Evolutionary conservation across 257 asterid genomes (phyloP).

Genomic region (Fraxinus quadrangulata): DNA sequence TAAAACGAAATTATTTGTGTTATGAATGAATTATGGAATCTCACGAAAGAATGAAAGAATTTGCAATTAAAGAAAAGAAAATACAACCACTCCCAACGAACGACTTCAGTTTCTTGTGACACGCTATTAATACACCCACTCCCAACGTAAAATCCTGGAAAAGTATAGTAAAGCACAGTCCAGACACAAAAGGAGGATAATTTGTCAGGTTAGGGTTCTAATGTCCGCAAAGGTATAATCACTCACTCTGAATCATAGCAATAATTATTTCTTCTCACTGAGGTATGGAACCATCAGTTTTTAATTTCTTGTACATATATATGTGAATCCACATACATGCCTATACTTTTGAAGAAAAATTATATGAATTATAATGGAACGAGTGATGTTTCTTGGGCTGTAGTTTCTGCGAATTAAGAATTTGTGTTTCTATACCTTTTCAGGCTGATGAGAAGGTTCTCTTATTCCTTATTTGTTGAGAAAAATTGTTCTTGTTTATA

Average conservation of each 20-base stretch:
- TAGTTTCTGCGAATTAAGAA: conserved; percentile 23
- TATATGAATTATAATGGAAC: neutral
- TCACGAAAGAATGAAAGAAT: no score
- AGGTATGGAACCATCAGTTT: conserved; percentile 40
- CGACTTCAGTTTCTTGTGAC: conserved; percentile 18
- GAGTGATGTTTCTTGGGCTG: conserved; percentile 31
- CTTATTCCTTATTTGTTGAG: neutral
- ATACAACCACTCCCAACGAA: conserved; percentile 5
- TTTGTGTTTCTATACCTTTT: conserved; percentile 25
- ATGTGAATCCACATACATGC: neutral
- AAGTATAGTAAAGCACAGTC: conserved; percentile 27
- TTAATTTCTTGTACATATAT: conserved; percentile 12
- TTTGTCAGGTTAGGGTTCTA: conserved; percentile 59
- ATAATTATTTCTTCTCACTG: conserved; percentile 32
- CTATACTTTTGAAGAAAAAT: neutral
- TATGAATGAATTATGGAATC: no score
- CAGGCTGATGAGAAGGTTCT: conserved; percentile 28
- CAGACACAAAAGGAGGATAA: conserved; percentile 42
- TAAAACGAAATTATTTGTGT: no score
- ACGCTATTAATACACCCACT: conserved; percentile 19
- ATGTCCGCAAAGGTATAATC: conserved; percentile 28
- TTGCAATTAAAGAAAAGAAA: neutral
- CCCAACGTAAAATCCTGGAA: conserved; percentile 21
- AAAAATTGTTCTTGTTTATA: conserved; percentile 12
- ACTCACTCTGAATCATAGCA: conserved; percentile 18